Percentiles rank a stretch among this genome's conserved stretches.
Evolutionary conservation across 2,329 filamentous ascomycete genomes (phyloP).

Genomic region (Tolypocladium amazonense): DNA sequence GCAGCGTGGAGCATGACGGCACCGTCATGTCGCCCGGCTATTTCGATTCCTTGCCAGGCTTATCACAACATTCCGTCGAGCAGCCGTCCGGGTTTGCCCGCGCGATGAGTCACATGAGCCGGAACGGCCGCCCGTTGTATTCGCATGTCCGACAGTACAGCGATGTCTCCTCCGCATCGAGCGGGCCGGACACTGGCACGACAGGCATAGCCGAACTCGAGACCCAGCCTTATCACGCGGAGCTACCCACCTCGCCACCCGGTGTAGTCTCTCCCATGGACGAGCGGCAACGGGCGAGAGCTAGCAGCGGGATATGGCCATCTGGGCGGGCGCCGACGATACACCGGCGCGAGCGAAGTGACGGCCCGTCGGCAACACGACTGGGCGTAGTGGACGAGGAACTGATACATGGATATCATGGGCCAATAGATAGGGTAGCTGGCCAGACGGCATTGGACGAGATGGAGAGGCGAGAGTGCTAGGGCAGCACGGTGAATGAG

Average conservation of each 20-base stretch:
- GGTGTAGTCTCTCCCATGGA: constrained; percentile 7
- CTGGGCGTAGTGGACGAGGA: constrained; percentile 30
- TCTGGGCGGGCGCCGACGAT: constrained; percentile 10
- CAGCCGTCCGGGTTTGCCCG: constrained; percentile 7
- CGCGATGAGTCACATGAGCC: constrained; percentile 18
- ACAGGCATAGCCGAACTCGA: constrained; percentile 27
- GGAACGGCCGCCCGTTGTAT: constrained; percentile 26
- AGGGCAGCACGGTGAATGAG: neutral
- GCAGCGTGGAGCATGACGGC: neutral
- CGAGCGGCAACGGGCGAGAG: constrained; percentile 13
- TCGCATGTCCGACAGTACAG: constrained; percentile 30
- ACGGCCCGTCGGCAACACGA: constrained; percentile 8
- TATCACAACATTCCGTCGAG: neutral
- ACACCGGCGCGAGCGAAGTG: constrained; percentile 17
- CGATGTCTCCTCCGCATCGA: constrained; percentile 32
- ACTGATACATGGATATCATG: constrained; percentile 36
- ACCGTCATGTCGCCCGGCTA: neutral
- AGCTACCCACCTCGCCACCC: constrained; percentile 21
- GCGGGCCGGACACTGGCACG: constrained; percentile 6
- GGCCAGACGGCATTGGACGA: constrained; percentile 29
- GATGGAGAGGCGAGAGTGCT: constrained; percentile 5
- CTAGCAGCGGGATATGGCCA: neutral
- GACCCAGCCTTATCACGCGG: constrained; percentile 20
- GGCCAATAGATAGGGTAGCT: constrained; percentile 24
- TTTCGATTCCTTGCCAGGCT: neutral